Percentiles rank a stretch among this genome's conserved stretches.
Conservation (phyloP, 345 rosid genomes). For the Aegle marmelos region DNA sequence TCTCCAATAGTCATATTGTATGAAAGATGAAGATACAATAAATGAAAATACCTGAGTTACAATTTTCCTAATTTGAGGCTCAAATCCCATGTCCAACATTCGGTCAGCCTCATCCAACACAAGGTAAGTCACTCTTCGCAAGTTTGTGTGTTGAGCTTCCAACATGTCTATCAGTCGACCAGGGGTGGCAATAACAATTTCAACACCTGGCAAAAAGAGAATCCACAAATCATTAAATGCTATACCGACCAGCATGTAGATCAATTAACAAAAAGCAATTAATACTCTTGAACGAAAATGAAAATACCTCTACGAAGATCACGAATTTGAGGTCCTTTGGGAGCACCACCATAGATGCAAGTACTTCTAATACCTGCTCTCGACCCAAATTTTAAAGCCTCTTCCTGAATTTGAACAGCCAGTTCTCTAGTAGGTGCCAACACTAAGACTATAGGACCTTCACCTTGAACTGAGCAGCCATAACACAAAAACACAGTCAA, state of each 20-base stretch:
- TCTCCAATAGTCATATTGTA: background rate
- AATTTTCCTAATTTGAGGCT: constrained; percentile 94
- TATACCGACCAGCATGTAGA: background rate
- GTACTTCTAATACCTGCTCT: constrained; percentile 71
- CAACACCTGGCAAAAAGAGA: constrained; percentile 62
- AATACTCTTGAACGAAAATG: constrained; percentile 4
- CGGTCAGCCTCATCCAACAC: constrained; percentile 97
- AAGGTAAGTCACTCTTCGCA: constrained; percentile 87
- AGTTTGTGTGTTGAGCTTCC: constrained; percentile 79
- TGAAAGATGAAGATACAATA: background rate
- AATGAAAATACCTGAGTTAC: constrained; percentile 57
- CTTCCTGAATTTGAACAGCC: constrained; percentile 97
- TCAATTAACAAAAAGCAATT: background rate
- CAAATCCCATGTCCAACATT: constrained; percentile 99
- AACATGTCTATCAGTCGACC: constrained; percentile 95
- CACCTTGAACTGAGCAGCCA: constrained; percentile 57
- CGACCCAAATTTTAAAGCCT: constrained; percentile 68
- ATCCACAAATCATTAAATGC: constrained; percentile 3
- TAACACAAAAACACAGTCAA: background rate
- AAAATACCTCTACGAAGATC: constrained; percentile 82
- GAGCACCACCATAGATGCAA: constrained; percentile 94
- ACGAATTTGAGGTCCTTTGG: constrained; percentile 96
- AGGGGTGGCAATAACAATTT: constrained; percentile 94
- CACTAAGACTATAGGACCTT: constrained; percentile 78
- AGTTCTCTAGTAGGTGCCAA: constrained; percentile 96